Conservation (phyloP, 179 eudicot species). For the Beta corolliflora region DNA sequence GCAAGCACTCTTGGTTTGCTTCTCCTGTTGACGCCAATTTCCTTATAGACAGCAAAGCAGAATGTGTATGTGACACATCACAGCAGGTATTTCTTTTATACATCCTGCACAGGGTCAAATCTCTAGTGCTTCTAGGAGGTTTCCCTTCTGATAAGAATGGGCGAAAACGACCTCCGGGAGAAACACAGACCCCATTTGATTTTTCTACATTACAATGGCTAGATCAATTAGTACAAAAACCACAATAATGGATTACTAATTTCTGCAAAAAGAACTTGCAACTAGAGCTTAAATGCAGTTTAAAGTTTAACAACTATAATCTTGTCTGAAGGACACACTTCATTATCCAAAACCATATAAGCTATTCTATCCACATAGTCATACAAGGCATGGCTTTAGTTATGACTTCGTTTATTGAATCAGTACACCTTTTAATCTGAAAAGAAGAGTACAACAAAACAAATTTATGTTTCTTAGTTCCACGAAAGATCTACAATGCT, state of each 20-base stretch:
- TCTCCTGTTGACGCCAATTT: slow-evolving; percentile 84
- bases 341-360: background rate
- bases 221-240: slow-evolving; percentile 1
- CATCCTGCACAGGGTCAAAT: slow-evolving; percentile 83
- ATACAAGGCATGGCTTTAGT: background rate
- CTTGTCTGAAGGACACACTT: background rate
- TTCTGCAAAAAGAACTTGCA: slow-evolving; percentile 5
- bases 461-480: too few relatives aligned
- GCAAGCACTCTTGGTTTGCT: slow-evolving; percentile 85
- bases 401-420: background rate
- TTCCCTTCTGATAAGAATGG: slow-evolving; percentile 76
- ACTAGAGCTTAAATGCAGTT: background rate
- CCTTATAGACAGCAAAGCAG: slow-evolving; percentile 71
- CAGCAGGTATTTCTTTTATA: slow-evolving; percentile 87
- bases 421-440: background rate
- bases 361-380: background rate
- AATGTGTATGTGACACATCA: slow-evolving; percentile 85
- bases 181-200: slow-evolving; percentile 72
- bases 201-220: slow-evolving; percentile 52
- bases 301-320: background rate
- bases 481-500: too few relatives aligned
- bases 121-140: slow-evolving; percentile 76
- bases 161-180: slow-evolving; percentile 93
- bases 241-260: background rate
- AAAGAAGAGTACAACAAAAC: background rate